Base-by-base conservation (phyloP, 306 rosid genomes). In the Cicer chorassanicum region DNA sequence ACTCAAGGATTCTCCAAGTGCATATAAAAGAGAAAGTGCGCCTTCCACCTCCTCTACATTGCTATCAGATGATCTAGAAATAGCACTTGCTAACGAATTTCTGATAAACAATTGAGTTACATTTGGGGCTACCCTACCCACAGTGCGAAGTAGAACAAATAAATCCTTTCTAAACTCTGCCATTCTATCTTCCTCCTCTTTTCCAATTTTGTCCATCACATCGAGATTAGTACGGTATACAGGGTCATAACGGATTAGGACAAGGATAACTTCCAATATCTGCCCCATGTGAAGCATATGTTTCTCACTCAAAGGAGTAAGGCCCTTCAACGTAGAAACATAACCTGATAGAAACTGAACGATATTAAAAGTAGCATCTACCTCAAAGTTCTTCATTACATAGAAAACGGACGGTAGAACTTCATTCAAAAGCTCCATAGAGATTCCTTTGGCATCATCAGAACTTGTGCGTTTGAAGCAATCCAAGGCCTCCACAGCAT, bases 161-260 rank as follows among this genome's bases (percentile, higher is more conserved):
- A 94, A 88, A 80, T 94, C 99, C 83, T 90, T 94, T 78, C 99
- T 87, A 63, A 88, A 89, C 81, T 92, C 97, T 64, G 50, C 82
- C 97, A 92, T 90, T 80, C 96, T 90, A 74, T 86, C 96, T 81
- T 94, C 97, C 83, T 94, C 97, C 80, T 94, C 99, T 77, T 73
- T 85, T 63, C 99, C 99, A 80, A 90, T 81, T 90, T 89, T 94
- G 79, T 94, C 96, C 85, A 87, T 77, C 43, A 81, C 72, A 70
- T 90, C 90, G 29, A 94, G 95, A 86, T 85, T 89, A 70, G 77
- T 54, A 38, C 97, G 92, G 75, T 90, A 87, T 43, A 12, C 65
- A 5, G 93, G 89, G 74, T 94, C 92, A 48, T 92, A 92, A 75
- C 86, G 85, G 65, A 94, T 85, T 72, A 92, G 89, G n/a, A 77